These are phyloP conservation scores for Brassica juncea DNA, from an alignment of 345 rosid species.

Conservation along the genomic window DNA sequence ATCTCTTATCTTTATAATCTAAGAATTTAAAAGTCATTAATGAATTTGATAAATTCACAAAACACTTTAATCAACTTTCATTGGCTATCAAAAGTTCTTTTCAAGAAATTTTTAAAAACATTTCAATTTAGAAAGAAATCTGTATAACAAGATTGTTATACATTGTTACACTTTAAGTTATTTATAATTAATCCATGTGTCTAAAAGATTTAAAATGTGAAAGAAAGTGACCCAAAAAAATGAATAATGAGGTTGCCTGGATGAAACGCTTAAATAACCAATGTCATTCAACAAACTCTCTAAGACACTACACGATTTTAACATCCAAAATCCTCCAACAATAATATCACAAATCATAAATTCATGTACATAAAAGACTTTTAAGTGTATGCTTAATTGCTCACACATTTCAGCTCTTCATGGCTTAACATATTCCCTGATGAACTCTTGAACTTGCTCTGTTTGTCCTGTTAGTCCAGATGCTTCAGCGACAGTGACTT, in stretches of 20 bases:
- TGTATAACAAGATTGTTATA: neutral
- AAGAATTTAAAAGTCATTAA: neutral
- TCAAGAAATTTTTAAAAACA: neutral
- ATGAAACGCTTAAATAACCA: neutral
- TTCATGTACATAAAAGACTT: slow-evolving; percentile 15
- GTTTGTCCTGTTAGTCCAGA: slow-evolving; percentile 74
- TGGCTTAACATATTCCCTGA: slow-evolving; percentile 67
- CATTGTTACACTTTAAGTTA: neutral
- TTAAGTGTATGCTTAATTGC: neutral
- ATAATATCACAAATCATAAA: slow-evolving; percentile 8
- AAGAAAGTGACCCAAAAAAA: too few relatives aligned
- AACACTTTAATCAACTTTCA: neutral
- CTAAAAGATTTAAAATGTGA: neutral
- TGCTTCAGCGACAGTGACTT: slow-evolving; percentile 69
- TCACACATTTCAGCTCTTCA: slow-evolving; percentile 42
- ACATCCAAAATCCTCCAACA: slow-evolving; percentile 2
- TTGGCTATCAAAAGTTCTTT: neutral
- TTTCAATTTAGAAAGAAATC: too few relatives aligned
- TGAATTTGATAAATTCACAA: too few relatives aligned
- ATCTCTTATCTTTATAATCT: neutral
- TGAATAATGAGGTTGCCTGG: neutral
- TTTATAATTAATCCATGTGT: neutral
- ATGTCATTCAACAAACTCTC: neutral
- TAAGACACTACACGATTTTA: slow-evolving; percentile 1
- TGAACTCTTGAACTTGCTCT: slow-evolving; percentile 65